Evolutionary conservation across 352 stramenopile genomes (phyloP), one percentile per base, ranked within the genome.

Genomic region (Pythium phragmitis): DNA sequence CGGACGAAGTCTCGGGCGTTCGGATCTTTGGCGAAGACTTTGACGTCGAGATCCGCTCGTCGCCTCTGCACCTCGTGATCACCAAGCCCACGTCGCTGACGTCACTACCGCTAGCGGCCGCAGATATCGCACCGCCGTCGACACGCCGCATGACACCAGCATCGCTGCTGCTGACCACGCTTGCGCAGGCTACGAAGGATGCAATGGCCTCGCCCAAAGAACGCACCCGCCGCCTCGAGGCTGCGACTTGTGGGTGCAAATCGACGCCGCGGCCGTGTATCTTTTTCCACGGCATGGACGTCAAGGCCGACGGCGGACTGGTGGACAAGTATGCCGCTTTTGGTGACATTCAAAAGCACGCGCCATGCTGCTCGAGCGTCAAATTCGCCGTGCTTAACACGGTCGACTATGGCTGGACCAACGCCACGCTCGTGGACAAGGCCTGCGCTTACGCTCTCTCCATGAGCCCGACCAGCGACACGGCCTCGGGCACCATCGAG

Each of bases 321-420:
- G 70, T 74, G 4, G 69, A 82, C 37, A 60, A 69, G 0, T 62
- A 71, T 42, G 39, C 59, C 17, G 87, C 80, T 60, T 88, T 88
- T 53, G 78, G 77, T 12, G 62, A 72, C 42, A 53, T 86, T 23
- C 33, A 69, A 3, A 70, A 76, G 17, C 74, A 87, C 50, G 74
- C 82, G 9, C 80, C 82, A 5, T 91, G 82, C 61, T 91, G 82
- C 65, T 80, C 72, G 16, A 78, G 72, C 34, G 63, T 84, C 53
- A 80, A 82, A 50, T 87, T 80, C 48, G 69, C 72, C 0, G 56
- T 77, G 1, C 17, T 87, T 16, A 74, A 89, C 57, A 87, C 76
- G 3, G 50, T 64, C 7, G 54, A 79, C 57, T 63, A 61, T 21
- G 72, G 53, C 1, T 89, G 80, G 80, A 79, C 67, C 33, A 73